Percentiles rank a stretch among this genome's conserved stretches.
phyloP scores from a whole-genome alignment of 345 rosid species.

The Dipteronia dyeriana region DNA sequence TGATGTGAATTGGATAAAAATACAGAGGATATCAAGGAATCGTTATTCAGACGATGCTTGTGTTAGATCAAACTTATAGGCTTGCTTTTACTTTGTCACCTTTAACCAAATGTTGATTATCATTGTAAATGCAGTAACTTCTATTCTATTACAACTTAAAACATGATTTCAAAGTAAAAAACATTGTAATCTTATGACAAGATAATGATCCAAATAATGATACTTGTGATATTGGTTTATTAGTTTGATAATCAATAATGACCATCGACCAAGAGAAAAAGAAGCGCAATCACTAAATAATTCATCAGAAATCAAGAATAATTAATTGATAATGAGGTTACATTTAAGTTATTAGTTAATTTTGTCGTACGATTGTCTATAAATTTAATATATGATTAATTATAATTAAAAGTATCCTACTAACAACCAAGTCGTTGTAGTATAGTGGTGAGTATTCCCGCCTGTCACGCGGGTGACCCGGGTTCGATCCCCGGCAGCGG shows the following conservation, averaged over 20 bases:
- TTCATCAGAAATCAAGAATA: too few species aligned
- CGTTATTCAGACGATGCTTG: too few species aligned
- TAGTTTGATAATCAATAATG: background rate
- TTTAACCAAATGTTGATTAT: too few species aligned
- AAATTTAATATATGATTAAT: too few species aligned
- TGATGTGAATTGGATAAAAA: too few species aligned
- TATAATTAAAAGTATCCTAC: fast-evolving
- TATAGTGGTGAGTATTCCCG: slow-evolving; percentile 94
- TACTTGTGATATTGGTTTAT: background rate
- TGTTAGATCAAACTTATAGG: too few species aligned
- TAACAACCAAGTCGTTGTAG: slow-evolving; percentile 63
- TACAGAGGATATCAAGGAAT: too few species aligned
- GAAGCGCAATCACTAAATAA: too few species aligned
- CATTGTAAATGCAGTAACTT: background rate
- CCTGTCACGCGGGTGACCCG: slow-evolving; percentile 99
- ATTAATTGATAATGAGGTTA: too few species aligned
- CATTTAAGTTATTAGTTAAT: too few species aligned
- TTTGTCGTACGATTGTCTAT: too few species aligned
- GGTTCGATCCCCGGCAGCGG: slow-evolving; percentile 99
- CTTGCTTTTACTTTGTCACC: background rate
- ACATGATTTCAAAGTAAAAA: background rate
- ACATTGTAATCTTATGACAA: background rate
- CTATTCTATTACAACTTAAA: too few species aligned
- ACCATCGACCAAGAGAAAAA: background rate
- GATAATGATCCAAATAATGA: background rate